Percentiles rank a stretch among this genome's conserved stretches.
phyloP scores from a whole-genome alignment of 176 grass and related monocot genomes.

The Guadua angustifolia region DNA sequence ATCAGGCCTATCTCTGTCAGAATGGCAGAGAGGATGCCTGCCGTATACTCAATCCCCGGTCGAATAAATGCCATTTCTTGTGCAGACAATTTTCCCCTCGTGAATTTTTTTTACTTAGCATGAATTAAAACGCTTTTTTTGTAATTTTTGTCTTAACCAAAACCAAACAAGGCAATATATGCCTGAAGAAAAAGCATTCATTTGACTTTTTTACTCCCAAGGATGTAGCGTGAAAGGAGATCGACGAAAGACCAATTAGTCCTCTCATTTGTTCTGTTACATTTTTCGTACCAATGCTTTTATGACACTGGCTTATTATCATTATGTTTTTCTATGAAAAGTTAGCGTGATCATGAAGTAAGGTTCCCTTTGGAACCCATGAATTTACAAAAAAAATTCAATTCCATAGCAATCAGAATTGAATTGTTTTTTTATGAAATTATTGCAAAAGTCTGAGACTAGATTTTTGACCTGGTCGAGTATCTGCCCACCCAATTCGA shows the following conservation, averaged over 20 bases:
- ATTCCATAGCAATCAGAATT: no score
- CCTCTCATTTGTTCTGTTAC: no score
- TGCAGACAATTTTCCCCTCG: neutral
- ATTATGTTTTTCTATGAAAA: no score
- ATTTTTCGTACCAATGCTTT: no score
- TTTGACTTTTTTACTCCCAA: neutral
- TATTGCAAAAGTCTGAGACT: no score
- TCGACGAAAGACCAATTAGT: neutral
- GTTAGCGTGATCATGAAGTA: no score
- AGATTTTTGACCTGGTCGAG: no score
- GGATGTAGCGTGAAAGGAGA: neutral
- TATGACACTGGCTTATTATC: no score
- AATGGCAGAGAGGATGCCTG: slow-evolving; percentile 19
- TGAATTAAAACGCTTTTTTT: neutral
- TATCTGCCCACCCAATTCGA: no score
- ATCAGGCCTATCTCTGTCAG: neutral
- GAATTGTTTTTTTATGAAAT: no score
- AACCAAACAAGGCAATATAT: neutral
- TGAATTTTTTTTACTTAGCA: neutral
- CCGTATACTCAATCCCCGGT: slow-evolving; percentile 26
- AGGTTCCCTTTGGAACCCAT: no score
- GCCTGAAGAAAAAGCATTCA: neutral
- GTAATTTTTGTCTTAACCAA: neutral
- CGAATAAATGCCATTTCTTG: slow-evolving; percentile 13
- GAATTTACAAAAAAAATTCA: no score